Percentiles rank a stretch among this genome's conserved stretches.
Conservation (phyloP, 2,329 filamentous ascomycete genomes). For the Trichoderma cornu-damae region DNA sequence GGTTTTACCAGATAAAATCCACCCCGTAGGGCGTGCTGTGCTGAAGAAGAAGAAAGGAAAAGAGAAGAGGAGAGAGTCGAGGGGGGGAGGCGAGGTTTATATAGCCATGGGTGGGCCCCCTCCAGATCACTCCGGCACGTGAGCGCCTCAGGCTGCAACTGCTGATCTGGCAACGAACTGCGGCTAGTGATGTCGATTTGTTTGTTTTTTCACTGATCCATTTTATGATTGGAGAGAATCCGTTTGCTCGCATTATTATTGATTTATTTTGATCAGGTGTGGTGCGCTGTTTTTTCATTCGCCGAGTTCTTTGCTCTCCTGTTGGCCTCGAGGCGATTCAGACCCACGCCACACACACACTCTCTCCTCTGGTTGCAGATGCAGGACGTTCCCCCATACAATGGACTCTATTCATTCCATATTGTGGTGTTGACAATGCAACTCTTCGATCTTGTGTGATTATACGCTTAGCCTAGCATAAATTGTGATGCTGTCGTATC, state of each 20-base stretch:
- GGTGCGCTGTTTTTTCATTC: background rate
- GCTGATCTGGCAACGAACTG: background rate
- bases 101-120: conserved; percentile 6
- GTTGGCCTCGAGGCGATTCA: background rate
- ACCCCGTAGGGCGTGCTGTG: background rate
- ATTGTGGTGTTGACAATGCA: background rate
- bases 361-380: background rate
- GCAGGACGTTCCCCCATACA: too few species aligned
- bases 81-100: conserved; percentile 18
- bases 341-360: background rate
- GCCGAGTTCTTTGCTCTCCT: background rate
- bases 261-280: background rate
- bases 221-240: conserved; percentile 1
- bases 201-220: background rate
- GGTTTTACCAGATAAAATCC: background rate
- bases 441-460: background rate
- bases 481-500: background rate
- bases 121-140: conserved; percentile 15
- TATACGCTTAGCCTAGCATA: background rate
- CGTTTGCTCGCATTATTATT: background rate
- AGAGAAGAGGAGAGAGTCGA: conserved; percentile 3
- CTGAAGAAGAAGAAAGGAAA: conserved; percentile 5
- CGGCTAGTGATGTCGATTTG: conserved; percentile 1
- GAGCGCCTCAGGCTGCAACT: conserved; percentile 13
- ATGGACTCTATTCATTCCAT: background rate